These are phyloP conservation scores for Batkoa obscura DNA, from an alignment of 371 early-diverging fungal species.

Conservation along the genomic window DNA sequence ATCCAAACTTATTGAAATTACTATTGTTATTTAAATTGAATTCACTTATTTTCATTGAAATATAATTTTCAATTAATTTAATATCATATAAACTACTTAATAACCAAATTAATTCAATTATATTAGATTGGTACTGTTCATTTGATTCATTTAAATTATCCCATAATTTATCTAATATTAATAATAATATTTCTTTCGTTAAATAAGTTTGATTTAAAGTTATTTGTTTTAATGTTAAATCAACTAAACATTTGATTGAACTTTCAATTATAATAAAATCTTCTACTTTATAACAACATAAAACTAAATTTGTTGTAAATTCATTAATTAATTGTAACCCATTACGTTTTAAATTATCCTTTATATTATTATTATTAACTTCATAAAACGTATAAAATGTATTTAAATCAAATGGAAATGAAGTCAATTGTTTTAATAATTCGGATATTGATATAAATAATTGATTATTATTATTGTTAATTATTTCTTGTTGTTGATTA, in stretches of 20 bases:
- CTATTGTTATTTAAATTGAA: not conserved
- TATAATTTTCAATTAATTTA: not conserved
- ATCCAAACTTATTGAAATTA: slow-evolving; percentile 2
- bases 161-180: not conserved
- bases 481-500: no score
- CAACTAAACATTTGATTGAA: not conserved
- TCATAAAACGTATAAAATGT: no score
- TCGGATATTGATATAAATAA: not conserved
- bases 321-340: not conserved
- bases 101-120: slow-evolving; percentile 2
- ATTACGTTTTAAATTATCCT: no score
- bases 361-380: no score
- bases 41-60: not conserved
- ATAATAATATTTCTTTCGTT: not conserved
- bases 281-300: not conserved
- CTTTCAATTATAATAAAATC: not conserved
- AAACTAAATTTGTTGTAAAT: not conserved
- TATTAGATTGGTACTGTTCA: not conserved
- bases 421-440: slow-evolving; percentile 2
- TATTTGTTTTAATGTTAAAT: not conserved
- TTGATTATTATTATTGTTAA: no score
- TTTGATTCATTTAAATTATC: not conserved
- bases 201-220: not conserved
- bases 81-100: not conserved
- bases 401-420: not conserved